Evolutionary conservation across 148 eudicot genomes (phyloP), one percentile per base, ranked within the genome.

Genomic region (Amaranthus palmeri): DNA sequence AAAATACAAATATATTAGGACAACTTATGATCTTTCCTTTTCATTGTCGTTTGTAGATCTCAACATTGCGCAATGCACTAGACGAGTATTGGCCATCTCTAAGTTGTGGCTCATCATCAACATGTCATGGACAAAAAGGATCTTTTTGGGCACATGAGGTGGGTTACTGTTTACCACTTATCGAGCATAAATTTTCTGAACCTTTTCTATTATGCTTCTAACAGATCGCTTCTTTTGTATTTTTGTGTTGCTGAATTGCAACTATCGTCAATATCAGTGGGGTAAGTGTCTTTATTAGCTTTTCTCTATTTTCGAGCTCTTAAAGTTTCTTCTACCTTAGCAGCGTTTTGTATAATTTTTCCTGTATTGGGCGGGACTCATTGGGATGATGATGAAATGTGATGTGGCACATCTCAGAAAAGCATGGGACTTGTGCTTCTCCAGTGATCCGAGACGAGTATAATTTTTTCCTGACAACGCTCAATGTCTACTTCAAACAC

Each of bases 91-190:
- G 98, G 98, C 97, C 98, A 53, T 80, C 98, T 75, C 81, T 87
- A 56, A 95, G 88, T 79, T 95, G 98, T 77, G 76, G 87, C 51
- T 81, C 83, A 42, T 62, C 93, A 48, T 81, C 88, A 72, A 81
- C 88, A 63, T 95, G 98, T 81, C 78, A 86, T 74, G 91, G 90
- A 15, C 81, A 70, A 73, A 95, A 82, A 78, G 98, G 97, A 73
- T 48, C 83, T 66, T 89, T 95, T 84, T 95, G 96, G 90, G 98
- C 86, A 46, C 97, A 91, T 81, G 98, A 95, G 98, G 98, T 93
- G 61, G 69, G 36, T 25, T 25, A 25, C 36, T 2, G 36, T 25
- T 76, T 80, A 36, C 45, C 59, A 2, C 10, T 48, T 48, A 50
- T 15, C 36, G 51, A 17, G 70, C 69, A 41, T 45, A 40, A 60